Conservation (phyloP, 1,284 basidiomycete genomes). For the Puccinia horiana region DNA sequence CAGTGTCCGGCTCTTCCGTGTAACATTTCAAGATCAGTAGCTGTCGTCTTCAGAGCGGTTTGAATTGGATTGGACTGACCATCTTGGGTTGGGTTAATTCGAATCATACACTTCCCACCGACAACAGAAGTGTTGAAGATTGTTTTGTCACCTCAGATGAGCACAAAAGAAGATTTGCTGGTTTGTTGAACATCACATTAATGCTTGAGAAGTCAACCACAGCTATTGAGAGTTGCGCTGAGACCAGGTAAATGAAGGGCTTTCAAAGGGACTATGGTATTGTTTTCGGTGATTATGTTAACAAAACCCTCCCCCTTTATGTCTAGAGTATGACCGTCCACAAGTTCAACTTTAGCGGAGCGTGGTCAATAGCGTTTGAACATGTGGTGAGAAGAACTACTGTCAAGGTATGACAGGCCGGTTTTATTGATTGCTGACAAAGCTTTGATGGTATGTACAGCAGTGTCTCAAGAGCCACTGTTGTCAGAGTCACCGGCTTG, state of each 20-base stretch:
- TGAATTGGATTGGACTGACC: neutral
- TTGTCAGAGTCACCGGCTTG: neutral
- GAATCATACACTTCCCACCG: neutral
- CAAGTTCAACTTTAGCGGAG: neutral
- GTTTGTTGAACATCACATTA: neutral
- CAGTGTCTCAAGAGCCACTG: neutral
- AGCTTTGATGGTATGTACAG: neutral
- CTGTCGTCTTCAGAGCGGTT: no score
- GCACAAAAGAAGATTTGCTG: neutral
- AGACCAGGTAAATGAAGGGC: neutral
- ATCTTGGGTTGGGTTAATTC: neutral
- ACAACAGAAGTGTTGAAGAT: neutral
- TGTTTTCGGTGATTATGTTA: neutral
- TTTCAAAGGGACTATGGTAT: neutral
- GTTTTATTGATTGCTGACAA: neutral
- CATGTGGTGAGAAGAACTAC: constrained; percentile 16
- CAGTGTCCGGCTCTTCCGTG: neutral
- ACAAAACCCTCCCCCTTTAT: constrained; percentile 8
- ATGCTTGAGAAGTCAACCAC: neutral
- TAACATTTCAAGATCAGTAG: neutral
- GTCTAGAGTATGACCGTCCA: neutral
- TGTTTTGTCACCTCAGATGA: neutral
- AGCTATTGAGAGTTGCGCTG: neutral
- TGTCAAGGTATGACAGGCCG: neutral
- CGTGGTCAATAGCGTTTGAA: neutral